A percentile compares a stretch with the other conserved stretches of the same genome.
These are phyloP conservation scores for Phytophthora pistaciae DNA, from an alignment of 352 stramenopile species.

Conservation along the genomic window DNA sequence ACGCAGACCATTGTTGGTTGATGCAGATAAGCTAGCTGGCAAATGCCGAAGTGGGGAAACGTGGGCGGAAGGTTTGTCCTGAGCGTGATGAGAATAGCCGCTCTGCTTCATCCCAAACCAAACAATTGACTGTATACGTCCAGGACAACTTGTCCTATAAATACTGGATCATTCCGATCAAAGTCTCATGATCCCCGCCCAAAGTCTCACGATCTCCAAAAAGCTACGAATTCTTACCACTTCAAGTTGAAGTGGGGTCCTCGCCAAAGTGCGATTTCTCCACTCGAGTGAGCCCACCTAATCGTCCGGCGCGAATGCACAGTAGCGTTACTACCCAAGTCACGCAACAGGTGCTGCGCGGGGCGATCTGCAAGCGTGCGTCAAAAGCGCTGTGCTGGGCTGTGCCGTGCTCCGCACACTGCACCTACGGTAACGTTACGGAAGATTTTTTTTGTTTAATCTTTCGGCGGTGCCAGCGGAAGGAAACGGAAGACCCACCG, in stretches of 20 bases:
- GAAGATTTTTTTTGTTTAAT: background rate
- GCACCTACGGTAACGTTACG: background rate
- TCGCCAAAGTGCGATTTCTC: constrained; percentile 1
- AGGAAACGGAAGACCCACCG: constrained; percentile 16
- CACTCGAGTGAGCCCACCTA: background rate
- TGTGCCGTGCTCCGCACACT: background rate
- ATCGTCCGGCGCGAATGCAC: background rate
- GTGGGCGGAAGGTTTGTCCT: background rate
- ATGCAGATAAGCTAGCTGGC: background rate
- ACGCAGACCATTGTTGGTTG: background rate
- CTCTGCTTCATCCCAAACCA: background rate
- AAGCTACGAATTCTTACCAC: background rate
- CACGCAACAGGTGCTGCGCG: background rate
- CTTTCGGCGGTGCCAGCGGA: constrained; percentile 4
- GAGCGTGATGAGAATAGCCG: constrained; percentile 2
- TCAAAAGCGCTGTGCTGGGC: constrained; percentile 5
- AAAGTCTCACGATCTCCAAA: background rate
- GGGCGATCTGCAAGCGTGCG: constrained; percentile 2
- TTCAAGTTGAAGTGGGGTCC: background rate
- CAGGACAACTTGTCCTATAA: background rate
- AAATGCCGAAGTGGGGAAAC: constrained; percentile 1
- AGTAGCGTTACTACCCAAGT: background rate
- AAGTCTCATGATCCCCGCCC: background rate
- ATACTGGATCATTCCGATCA: background rate
- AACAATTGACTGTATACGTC: background rate